phyloP scores from a whole-genome alignment of 352 stramenopile genomes.

The Pythium biforme region DNA sequence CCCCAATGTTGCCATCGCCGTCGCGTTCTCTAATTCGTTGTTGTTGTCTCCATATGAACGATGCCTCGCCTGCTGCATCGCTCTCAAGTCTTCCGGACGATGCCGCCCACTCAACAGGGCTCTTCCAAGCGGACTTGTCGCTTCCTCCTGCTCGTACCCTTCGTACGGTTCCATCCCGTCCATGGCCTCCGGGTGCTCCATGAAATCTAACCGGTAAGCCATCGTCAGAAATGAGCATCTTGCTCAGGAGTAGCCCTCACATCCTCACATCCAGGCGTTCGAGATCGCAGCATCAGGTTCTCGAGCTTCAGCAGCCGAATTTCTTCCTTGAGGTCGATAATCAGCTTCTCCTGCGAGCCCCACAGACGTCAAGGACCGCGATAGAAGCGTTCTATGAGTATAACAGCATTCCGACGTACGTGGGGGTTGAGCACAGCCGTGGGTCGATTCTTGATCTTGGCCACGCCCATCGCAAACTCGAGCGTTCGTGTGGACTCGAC shows the following conservation, averaged over 20 bases:
- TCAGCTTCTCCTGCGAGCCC: constrained; percentile 55
- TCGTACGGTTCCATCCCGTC: constrained; percentile 4
- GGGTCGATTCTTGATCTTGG: constrained; percentile 75
- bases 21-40: neutral
- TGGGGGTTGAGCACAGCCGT: constrained; percentile 66
- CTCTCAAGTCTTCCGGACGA: constrained; percentile 3
- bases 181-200: constrained; percentile 35
- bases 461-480: constrained; percentile 78
- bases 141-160: neutral
- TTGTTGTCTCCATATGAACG: constrained; percentile 18
- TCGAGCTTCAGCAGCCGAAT: constrained; percentile 67
- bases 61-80: neutral
- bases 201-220: constrained; percentile 36
- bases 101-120: constrained; percentile 24
- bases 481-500: constrained; percentile 66
- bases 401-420: constrained; percentile 25
- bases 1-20: neutral
- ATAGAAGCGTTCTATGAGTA: too few species aligned
- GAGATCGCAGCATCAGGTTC: constrained; percentile 67
- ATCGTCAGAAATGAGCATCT: too few species aligned
- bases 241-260: neutral
- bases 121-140: constrained; percentile 22
- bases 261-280: constrained; percentile 56
- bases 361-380: neutral
- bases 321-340: constrained; percentile 63